Evolutionary conservation across 257 asterid genomes (phyloP).

Genomic region (Solanum sejunctum): DNA sequence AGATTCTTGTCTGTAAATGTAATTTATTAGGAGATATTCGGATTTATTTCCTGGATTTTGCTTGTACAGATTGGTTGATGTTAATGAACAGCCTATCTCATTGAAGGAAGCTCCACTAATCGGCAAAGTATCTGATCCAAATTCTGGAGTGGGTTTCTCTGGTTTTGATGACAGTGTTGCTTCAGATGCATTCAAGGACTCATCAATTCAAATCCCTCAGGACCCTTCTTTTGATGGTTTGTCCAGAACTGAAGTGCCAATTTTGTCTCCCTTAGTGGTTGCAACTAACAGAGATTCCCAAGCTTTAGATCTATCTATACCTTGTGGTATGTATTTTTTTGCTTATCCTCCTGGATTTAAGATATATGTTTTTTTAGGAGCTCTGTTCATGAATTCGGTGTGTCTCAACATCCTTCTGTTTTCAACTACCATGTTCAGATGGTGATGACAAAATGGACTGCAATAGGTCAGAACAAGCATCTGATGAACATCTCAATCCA

Average conservation of each 20-base stretch:
- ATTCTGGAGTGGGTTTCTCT: slow-evolving; percentile 11
- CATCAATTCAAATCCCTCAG: not conserved
- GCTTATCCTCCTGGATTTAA: not conserved
- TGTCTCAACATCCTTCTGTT: not conserved
- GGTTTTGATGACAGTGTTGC: slow-evolving; percentile 6
- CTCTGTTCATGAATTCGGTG: not conserved
- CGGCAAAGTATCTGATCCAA: slow-evolving; percentile 5
- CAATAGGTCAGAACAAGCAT: slow-evolving; percentile 21
- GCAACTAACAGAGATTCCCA: slow-evolving; percentile 2
- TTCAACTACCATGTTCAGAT: slow-evolving; percentile 12
- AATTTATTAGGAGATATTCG: not conserved
- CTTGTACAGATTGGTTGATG: not conserved
- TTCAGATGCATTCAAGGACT: slow-evolving; percentile 4
- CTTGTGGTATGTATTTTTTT: slow-evolving; percentile 23
- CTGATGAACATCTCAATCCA: slow-evolving; percentile 10
- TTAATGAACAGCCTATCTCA: not conserved
- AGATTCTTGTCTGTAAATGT: not conserved
- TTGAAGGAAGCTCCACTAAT: slow-evolving; percentile 3
- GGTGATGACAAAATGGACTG: slow-evolving; percentile 25
- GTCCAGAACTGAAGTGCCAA: not conserved
- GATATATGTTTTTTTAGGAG: not conserved
- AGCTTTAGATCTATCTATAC: slow-evolving; percentile 18
- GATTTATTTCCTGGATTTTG: not conserved
- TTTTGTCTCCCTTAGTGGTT: not conserved
- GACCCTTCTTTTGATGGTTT: slow-evolving; percentile 5